Percentiles rank a stretch among this genome's conserved stretches.
phyloP scores from a whole-genome alignment of 345 rosid genomes.

The Sapria himalayana region DNA sequence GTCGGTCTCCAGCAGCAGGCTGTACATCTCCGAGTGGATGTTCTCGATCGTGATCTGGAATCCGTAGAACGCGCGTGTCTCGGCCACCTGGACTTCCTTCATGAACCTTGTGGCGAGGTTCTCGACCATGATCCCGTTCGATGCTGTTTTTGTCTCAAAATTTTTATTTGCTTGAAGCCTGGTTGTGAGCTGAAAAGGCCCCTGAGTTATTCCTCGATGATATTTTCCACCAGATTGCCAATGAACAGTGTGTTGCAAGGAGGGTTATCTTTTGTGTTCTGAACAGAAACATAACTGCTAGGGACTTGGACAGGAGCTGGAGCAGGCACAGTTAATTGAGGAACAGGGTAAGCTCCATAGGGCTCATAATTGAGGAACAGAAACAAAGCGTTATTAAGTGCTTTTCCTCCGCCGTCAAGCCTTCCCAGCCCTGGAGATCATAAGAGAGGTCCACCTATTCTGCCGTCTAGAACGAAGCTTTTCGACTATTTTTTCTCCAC shows the following conservation, averaged over 20 bases:
- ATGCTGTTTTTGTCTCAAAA: constrained; percentile 91
- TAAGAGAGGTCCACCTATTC: too few relatives aligned
- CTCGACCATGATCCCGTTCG: constrained; percentile 79
- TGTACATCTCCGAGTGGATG: constrained; percentile 91
- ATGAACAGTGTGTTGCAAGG: constrained; percentile 95
- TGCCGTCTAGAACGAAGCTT: too few relatives aligned
- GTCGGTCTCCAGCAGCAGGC: constrained; percentile 75
- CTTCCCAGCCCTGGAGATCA: too few relatives aligned
- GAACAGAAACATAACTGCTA: constrained; percentile 85
- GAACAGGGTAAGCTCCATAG: constrained; percentile 56
- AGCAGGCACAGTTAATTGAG: constrained; percentile 68
- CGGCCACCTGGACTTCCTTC: constrained; percentile 81
- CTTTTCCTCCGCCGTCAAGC: too few relatives aligned
- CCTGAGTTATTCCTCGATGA: constrained; percentile 86
- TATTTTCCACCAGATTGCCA: constrained; percentile 94
- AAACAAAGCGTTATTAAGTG: too few relatives aligned
- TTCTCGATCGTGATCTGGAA: constrained; percentile 95
- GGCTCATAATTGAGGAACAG: too few relatives aligned
- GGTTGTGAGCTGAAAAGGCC: constrained; percentile 73
- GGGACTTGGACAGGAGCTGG: constrained; percentile 72
- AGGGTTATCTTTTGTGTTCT: constrained; percentile 93
- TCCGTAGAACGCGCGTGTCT: constrained; percentile 95
- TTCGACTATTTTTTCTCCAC: too few relatives aligned
- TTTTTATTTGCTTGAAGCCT: constrained; percentile 95
- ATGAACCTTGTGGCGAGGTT: constrained; percentile 75